Conservation (phyloP, 1,284 basidiomycete genomes). For the Coniophora puteana region DNA sequence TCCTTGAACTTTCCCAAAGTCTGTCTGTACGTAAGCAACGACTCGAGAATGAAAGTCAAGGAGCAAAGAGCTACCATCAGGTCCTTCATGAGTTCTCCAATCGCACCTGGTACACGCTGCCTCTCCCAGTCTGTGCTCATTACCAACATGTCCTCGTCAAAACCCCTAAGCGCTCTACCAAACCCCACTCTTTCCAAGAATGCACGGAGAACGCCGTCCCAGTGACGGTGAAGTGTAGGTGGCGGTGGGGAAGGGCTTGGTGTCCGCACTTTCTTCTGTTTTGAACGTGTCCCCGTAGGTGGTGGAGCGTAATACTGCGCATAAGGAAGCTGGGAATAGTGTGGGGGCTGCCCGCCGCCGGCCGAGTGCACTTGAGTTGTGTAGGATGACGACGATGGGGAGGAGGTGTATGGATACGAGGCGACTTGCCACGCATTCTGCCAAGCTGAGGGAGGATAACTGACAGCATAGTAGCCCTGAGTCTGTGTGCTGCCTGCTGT, state of each 20-base stretch:
- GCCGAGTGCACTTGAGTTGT: too few species aligned
- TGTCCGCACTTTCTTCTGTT: constrained; percentile 25
- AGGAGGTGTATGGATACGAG: constrained; percentile 27
- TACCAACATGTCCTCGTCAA: constrained; percentile 68
- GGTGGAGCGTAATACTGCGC: constrained; percentile 29
- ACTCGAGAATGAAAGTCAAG: constrained; percentile 1
- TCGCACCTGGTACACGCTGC: constrained; percentile 47
- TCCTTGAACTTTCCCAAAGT: constrained; percentile 22
- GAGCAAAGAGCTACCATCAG: constrained; percentile 41
- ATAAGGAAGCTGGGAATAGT: constrained; percentile 29
- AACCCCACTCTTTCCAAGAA: constrained; percentile 59
- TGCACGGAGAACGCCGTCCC: constrained; percentile 54
- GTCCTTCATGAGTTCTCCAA: constrained; percentile 47
- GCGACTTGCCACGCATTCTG: constrained; percentile 30
- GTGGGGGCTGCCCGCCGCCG: constrained; percentile 26
- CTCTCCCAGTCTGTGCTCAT: constrained; percentile 65
- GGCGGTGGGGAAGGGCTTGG: constrained; percentile 38
- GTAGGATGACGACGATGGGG: too few species aligned
- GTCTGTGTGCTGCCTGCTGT: constrained; percentile 21
- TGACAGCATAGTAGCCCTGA: constrained; percentile 27
- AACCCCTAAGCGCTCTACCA: constrained; percentile 55
- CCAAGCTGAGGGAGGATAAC: constrained; percentile 27
- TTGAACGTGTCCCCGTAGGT: constrained; percentile 12
- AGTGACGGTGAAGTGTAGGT: constrained; percentile 46
- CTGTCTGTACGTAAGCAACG: constrained; percentile 17